Evolutionary conservation across 1,139 yeast genomes (phyloP).

Genomic region (Yamadazyma diddensiae): DNA sequence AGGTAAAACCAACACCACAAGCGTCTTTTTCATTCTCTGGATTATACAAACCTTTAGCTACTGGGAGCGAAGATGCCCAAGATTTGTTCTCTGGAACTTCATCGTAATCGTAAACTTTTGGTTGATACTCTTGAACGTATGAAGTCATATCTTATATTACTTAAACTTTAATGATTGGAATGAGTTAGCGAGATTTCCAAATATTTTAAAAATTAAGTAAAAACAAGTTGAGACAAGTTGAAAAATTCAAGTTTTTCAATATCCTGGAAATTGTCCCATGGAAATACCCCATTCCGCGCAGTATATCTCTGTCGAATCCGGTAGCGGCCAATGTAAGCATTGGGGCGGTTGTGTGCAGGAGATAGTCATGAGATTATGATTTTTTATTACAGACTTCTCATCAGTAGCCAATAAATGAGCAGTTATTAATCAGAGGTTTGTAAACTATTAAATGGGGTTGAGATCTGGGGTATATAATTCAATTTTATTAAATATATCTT

Average conservation of each 20-base stretch:
- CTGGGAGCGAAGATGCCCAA: conserved; percentile 91
- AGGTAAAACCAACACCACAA: conserved; percentile 97
- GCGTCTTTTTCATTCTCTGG: conserved; percentile 96
- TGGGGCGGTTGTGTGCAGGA: neutral
- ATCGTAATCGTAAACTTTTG: conserved; percentile 59
- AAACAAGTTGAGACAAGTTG: neutral
- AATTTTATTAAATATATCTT: too few species aligned
- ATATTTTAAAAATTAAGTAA: neutral
- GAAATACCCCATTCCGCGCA: neutral
- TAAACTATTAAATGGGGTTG: too few species aligned
- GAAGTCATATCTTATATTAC: conserved; percentile 21
- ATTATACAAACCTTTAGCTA: conserved; percentile 85
- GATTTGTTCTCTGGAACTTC: conserved; percentile 77
- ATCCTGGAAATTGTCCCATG: conserved; percentile 1
- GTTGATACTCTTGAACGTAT: conserved; percentile 39
- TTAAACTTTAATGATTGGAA: neutral
- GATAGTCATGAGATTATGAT: too few species aligned
- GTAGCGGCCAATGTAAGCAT: conserved; percentile 8
- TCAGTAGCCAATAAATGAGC: neutral
- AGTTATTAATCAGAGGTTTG: neutral
- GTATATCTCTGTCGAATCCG: conserved; percentile 11
- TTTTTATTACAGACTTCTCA: too few species aligned
- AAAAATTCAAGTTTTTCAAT: neutral
- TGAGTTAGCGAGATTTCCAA: conserved; percentile 2
- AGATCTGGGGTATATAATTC: too few species aligned